Percentiles rank a stretch among this genome's conserved stretches.
Evolutionary conservation across 257 asterid species (phyloP).

Genomic region (Nicotiana obtusifolia): DNA sequence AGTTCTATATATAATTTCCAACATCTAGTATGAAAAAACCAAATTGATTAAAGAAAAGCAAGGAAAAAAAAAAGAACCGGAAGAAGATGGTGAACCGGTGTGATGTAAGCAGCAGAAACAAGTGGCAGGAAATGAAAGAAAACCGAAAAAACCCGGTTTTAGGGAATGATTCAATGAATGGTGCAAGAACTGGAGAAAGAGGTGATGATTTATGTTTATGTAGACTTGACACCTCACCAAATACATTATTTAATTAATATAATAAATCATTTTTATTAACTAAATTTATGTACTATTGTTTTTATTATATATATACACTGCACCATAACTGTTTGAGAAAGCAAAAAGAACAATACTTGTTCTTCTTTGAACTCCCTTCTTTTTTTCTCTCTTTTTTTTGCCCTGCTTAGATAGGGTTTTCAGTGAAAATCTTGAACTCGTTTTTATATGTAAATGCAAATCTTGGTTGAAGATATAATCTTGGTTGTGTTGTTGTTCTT

Average conservation of each 20-base stretch:
- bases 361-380: constrained; percentile 8
- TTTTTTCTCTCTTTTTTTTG: constrained; percentile 25
- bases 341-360: constrained; percentile 21
- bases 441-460: constrained; percentile 43
- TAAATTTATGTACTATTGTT: not conserved
- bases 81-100: not conserved
- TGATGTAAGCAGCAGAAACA: constrained; percentile 16
- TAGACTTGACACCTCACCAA: constrained; percentile 46
- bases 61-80: not conserved
- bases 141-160: constrained; percentile 43
- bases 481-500: constrained; percentile 42
- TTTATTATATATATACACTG: constrained; percentile 7
- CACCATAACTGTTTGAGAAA: constrained; percentile 5
- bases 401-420: constrained; percentile 60
- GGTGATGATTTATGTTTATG: constrained; percentile 29
- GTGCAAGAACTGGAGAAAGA: constrained; percentile 10
- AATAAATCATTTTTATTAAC: not conserved
- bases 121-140: constrained; percentile 28
- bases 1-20: no score
- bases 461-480: constrained; percentile 46
- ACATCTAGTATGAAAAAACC: not conserved
- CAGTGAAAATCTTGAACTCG: constrained; percentile 16
- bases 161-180: constrained; percentile 67
- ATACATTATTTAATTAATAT: constrained; percentile 9
- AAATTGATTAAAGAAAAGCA: not conserved